Percentiles rank a stretch among this genome's conserved stretches.
phyloP scores from a whole-genome alignment of 371 early-diverging fungal genomes.

The Lichtheimia hyalospora region DNA sequence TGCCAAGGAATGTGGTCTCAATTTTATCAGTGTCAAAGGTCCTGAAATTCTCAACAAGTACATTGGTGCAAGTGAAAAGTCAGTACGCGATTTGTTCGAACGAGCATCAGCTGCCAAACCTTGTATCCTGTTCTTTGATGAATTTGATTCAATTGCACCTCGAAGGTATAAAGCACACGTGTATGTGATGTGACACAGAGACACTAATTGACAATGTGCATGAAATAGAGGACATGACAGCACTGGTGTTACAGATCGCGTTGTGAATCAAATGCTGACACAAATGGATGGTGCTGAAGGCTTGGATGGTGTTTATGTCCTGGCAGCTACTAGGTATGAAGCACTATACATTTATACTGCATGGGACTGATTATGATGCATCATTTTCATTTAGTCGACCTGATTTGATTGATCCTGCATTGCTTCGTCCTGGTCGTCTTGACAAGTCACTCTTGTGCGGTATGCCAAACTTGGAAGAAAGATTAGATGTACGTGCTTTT shows the following conservation, averaged over 20 bases:
- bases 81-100: slow-evolving; percentile 90
- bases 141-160: slow-evolving; percentile 96
- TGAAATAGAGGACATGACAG: slow-evolving; percentile 80
- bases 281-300: slow-evolving; percentile 97
- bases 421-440: slow-evolving; percentile 97
- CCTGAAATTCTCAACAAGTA: slow-evolving; percentile 97
- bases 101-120: slow-evolving; percentile 90
- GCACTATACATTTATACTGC: slow-evolving; percentile 3
- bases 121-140: slow-evolving; percentile 94
- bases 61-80: slow-evolving; percentile 92
- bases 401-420: slow-evolving; percentile 97
- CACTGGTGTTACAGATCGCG: slow-evolving; percentile 91
- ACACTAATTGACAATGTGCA: background rate
- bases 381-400: slow-evolving; percentile 79
- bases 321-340: slow-evolving; percentile 89
- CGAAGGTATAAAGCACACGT: slow-evolving; percentile 50
- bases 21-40: slow-evolving; percentile 96
- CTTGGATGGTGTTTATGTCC: slow-evolving; percentile 85
- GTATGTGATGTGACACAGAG: background rate
- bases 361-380: background rate
- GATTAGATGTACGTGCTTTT: slow-evolving; percentile 49
- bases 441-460: slow-evolving; percentile 92
- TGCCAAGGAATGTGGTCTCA: slow-evolving; percentile 87
- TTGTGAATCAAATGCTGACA: slow-evolving; percentile 96
- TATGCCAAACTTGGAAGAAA: slow-evolving; percentile 77